Base-by-base conservation (phyloP, 441 rosid species). In the Hypseocharis bilobata region DNA sequence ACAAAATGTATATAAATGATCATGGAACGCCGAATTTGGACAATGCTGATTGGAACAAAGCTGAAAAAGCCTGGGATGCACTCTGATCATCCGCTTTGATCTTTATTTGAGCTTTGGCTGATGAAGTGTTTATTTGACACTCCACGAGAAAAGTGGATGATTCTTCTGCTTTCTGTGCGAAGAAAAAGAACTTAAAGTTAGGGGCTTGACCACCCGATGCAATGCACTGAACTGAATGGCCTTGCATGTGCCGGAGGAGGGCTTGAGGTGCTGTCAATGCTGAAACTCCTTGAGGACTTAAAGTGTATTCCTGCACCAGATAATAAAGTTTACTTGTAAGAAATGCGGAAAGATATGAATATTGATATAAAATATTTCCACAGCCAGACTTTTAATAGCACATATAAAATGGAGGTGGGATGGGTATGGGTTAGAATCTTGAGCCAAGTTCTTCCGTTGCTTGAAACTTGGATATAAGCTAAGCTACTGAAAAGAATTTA, bases 141-240 rank as follows among this genome's bases (percentile, higher is more conserved):
- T 88, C 99, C 4, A 86, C 80, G 19, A 88, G 96, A 72, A 80
- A 88, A 68, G 68, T 81, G 10, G 84, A 86, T 8, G 87, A 28
- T 42, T 80, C 92, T 70, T 87, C 90, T 1, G 82, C 89, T 78
- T 88, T 93, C 57, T 91, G 95, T 28, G 93, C 92, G 51, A 87
- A 87, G 87, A 93, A 91, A 88, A 93, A 93, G 70, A 93, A 93
- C 81, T 90, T 93, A 70, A 87, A 87, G 83, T 85, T 87, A 14
- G 95, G 89, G 4, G 91, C 75, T 76, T 90, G 97, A 36, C 96
- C 99, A 0, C 97, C 97, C 0, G 97, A 91, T 64, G 95, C 99
- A 17, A 88, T 93, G 80, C 97, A 93, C 42, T 88, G 95, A 73
- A 91, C 78, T 36, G 90, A 91, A 71, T 87, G 81, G 70, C 80